phyloP scores from a whole-genome alignment of 768 basidiomycete species.

The Pluteus cervinus region DNA sequence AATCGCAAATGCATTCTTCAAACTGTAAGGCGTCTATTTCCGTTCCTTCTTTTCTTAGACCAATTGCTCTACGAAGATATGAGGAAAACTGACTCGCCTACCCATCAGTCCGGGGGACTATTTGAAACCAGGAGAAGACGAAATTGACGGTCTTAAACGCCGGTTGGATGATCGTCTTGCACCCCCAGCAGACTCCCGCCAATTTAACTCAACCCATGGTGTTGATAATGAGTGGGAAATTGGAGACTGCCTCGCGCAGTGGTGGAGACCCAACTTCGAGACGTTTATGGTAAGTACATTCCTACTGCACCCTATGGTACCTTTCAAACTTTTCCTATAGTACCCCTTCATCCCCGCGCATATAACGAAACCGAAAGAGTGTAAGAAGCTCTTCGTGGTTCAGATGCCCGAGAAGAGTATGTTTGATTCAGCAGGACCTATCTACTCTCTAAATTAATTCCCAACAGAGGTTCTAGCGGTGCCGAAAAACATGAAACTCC shows the following conservation, averaged over 20 bases:
- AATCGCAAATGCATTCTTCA: slow-evolving; percentile 98
- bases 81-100: not conserved
- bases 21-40: slow-evolving; percentile 58
- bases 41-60: slow-evolving; percentile 6
- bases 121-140: slow-evolving; percentile 93
- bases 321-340: slow-evolving; percentile 29
- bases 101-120: slow-evolving; percentile 88
- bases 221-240: slow-evolving; percentile 94
- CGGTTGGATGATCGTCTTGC: slow-evolving; percentile 87
- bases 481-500: slow-evolving; percentile 97
- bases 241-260: slow-evolving; percentile 93
- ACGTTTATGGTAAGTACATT: slow-evolving; percentile 83
- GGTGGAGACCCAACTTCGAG: slow-evolving; percentile 99
- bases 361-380: slow-evolving; percentile 96
- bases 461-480: slow-evolving; percentile 86
- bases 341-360: slow-evolving; percentile 95
- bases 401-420: slow-evolving; percentile 92
- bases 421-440: slow-evolving; percentile 22
- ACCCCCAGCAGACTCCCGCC: slow-evolving; percentile 60
- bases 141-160: slow-evolving; percentile 83
- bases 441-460: slow-evolving; percentile 1
- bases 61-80: slow-evolving; percentile 2
- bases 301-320: not conserved
- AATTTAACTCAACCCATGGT: slow-evolving; percentile 72
- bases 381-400: slow-evolving; percentile 92